Conservation (phyloP, 148 eudicot genomes). For the Amaranthus cruentus region DNA sequence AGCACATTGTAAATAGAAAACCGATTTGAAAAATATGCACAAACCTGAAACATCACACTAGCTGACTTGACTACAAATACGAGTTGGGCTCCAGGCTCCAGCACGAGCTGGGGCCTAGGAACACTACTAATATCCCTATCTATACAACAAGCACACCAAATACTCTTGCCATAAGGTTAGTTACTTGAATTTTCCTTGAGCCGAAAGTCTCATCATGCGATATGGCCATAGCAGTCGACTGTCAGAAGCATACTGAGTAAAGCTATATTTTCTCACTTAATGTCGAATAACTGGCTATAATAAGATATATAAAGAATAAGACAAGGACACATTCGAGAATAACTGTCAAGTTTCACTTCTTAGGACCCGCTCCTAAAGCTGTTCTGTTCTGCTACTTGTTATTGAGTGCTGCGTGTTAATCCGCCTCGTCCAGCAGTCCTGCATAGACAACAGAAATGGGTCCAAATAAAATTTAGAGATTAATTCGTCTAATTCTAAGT, state of each 20-base stretch:
- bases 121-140: conserved; percentile 43
- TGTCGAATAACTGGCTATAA: conserved; percentile 36
- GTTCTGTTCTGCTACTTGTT: conserved; percentile 29
- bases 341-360: conserved; percentile 31
- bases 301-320: conserved; percentile 22
- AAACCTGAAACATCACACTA: conserved; percentile 58
- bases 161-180: conserved; percentile 44
- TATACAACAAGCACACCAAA: conserved; percentile 55
- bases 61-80: conserved; percentile 45
- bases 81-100: conserved; percentile 14
- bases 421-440: conserved; percentile 69
- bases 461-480: too few relatives aligned
- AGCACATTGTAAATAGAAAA: not conserved
- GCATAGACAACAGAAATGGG: conserved; percentile 20
- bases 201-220: conserved; percentile 27
- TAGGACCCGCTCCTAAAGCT: conserved; percentile 19
- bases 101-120: conserved; percentile 16
- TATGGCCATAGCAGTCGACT: conserved; percentile 29
- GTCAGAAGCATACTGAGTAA: conserved; percentile 53
- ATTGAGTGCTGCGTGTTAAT: conserved; percentile 76
- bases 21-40: conserved; percentile 56
- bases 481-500: too few relatives aligned
- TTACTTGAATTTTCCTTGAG: conserved; percentile 42
- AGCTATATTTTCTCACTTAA: conserved; percentile 25
- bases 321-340: conserved; percentile 19